Evolutionary conservation across 2,329 filamentous ascomycete species (phyloP), one percentile per base, ranked within the genome.

Genomic region (Trichoderma harzianum): DNA sequence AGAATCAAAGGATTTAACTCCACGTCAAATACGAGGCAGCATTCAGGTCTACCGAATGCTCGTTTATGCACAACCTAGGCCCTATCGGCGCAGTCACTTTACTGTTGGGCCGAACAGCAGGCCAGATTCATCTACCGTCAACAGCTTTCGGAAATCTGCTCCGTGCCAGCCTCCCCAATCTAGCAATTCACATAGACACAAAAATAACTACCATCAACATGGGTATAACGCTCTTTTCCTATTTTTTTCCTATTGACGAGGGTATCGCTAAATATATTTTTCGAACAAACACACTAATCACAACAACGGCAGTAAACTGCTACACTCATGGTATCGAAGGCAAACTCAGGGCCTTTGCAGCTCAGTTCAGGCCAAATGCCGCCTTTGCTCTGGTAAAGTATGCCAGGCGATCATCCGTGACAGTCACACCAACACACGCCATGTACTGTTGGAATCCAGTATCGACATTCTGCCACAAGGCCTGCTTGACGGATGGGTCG

Each of bases 341-440:
- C 28, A 60, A 30, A 32, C 8, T 6, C 34, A 28, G 5, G n/a
- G 12, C 43, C 47, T 67, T 47, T 16, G 11, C 28, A 61, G 28
- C 71, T 43, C 57, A 58, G 12, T 61, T 60, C 53, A 87, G 73
- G 5, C 76, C 78, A 76, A 88, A 87, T 0, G 84, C 86, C 53
- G 73, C 47, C 83, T 87, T 87, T 2, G 87, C 87, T 4, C 78
- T 73, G 5, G 73, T 74, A 79, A 86, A 85, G 77, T 85, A 86
- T 1, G 74, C 80, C 62, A 75, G 65, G 3, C 86, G 80, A 0
- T 80, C 79, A 1, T 78, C 69, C 5, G 76, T 78, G 0, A 79
- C 72, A 0, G 74, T 32, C 3, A 82, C 80, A 1, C 82, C 83
- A 16, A 89, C 82, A 70, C 87, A 89, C 2, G 53, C 66, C 82